These are phyloP conservation scores for Salix udensis DNA, from an alignment of 345 rosid species.

Conservation along the genomic window DNA sequence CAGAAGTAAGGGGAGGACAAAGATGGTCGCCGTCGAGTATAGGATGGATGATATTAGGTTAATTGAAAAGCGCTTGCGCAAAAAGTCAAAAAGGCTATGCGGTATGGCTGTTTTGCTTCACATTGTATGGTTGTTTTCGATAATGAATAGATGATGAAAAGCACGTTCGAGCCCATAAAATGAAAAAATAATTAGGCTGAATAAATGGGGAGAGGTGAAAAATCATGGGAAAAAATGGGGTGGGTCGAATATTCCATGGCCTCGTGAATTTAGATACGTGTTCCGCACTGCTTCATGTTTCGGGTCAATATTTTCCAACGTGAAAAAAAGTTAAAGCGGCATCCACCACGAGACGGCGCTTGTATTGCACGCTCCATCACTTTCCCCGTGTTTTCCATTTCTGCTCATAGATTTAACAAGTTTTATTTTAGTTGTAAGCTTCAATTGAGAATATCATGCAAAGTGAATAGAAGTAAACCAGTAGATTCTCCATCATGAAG, in stretches of 20 bases:
- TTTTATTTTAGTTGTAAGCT: too few relatives aligned
- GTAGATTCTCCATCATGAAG: too few relatives aligned
- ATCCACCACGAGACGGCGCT: too few relatives aligned
- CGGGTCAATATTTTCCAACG: too few relatives aligned
- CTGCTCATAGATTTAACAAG: too few relatives aligned
- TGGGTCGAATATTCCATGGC: background rate
- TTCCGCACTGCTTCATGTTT: too few relatives aligned
- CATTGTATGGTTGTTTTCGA: background rate
- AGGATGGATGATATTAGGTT: background rate
- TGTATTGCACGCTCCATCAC: too few relatives aligned
- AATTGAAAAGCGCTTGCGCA: background rate
- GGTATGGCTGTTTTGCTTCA: constrained; percentile 1
- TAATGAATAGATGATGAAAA: background rate
- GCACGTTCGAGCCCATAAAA: background rate
- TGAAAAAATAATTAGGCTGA: too few relatives aligned
- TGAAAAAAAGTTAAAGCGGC: too few relatives aligned
- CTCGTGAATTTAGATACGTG: background rate
- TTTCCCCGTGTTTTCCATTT: too few relatives aligned
- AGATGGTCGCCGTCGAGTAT: background rate
- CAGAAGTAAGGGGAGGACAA: background rate
- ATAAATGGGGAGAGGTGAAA: background rate
- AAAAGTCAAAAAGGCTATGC: background rate
- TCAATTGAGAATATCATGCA: too few relatives aligned
- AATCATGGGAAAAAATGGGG: background rate
- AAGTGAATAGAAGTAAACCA: too few relatives aligned